These are phyloP conservation scores for Umbelopsis ramanniana DNA, from an alignment of 192 early-diverging fungal genomes.

Conservation along the genomic window DNA sequence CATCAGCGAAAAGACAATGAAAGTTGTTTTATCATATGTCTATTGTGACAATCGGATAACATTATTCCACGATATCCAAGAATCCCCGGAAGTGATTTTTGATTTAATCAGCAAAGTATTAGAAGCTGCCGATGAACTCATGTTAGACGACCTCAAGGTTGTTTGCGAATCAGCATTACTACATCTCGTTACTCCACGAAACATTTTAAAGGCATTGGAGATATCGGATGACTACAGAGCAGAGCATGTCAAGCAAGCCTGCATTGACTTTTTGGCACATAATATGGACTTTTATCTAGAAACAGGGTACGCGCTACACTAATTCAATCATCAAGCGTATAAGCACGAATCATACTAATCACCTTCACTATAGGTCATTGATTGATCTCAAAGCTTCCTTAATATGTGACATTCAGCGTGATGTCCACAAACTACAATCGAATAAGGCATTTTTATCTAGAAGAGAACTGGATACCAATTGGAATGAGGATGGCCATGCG, in stretches of 20 bases:
- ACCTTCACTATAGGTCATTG: conserved; percentile 21
- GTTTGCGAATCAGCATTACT: conserved; percentile 44
- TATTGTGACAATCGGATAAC: conserved; percentile 51
- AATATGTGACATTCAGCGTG: conserved; percentile 30
- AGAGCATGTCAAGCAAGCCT: conserved; percentile 49
- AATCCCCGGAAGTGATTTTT: conserved; percentile 50
- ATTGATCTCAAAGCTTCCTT: conserved; percentile 3
- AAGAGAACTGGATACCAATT: not conserved
- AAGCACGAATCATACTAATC: not conserved
- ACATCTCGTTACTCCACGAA: conserved; percentile 49
- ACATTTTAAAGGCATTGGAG: conserved; percentile 58
- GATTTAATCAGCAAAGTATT: conserved; percentile 60
- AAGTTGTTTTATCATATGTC: conserved; percentile 55
- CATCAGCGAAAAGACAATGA: conserved; percentile 51
- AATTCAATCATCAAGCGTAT: not conserved
- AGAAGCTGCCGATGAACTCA: conserved; percentile 65
- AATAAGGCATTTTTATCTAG: conserved; percentile 3
- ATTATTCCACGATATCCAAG: conserved; percentile 45
- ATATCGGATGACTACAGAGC: conserved; percentile 57
- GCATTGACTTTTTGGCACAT: conserved; percentile 55
- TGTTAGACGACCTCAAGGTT: conserved; percentile 53
- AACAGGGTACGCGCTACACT: conserved; percentile 29
- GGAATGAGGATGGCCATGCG: not conserved
- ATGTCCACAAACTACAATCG: conserved; percentile 28
- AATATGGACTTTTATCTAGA: conserved; percentile 51